Evolutionary conservation across 169 alveolate genomes (phyloP).

Genomic region (Eimeria sp.): DNA sequence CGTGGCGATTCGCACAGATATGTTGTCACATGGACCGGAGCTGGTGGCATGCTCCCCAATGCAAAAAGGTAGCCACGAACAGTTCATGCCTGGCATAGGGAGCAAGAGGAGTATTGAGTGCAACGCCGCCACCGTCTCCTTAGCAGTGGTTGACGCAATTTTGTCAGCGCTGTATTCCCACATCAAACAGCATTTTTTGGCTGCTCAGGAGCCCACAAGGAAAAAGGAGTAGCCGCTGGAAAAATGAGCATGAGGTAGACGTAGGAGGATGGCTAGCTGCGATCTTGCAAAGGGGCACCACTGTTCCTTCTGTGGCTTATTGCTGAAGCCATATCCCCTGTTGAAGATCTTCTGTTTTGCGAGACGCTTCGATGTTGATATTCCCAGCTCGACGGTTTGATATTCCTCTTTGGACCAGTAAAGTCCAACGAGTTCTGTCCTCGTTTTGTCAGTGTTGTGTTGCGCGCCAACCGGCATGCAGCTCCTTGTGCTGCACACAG

Average conservation of each 20-base stretch:
- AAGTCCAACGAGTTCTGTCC: background rate
- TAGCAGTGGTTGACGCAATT: background rate
- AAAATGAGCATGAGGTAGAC: background rate
- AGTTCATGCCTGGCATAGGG: background rate
- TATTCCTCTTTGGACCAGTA: slow-evolving; percentile 3
- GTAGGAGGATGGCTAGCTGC: background rate
- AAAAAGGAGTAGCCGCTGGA: background rate
- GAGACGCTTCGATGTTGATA: slow-evolving; percentile 15
- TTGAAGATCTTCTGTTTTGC: background rate
- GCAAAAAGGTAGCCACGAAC: background rate
- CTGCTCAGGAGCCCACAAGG: background rate
- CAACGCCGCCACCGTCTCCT: background rate
- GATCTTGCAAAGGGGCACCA: background rate
- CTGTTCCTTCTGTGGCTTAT: background rate
- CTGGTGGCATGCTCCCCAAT: background rate
- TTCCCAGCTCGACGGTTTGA: slow-evolving; percentile 36
- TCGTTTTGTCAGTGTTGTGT: background rate
- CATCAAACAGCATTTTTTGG: background rate
- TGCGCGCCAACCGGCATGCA: slow-evolving; percentile 23
- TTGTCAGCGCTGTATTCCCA: background rate
- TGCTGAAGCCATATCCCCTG: background rate
- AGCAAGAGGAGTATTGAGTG: background rate
- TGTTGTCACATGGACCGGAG: background rate
- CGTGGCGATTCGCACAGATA: background rate
- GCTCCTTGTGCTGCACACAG: slow-evolving; percentile 74